Percentiles rank a stretch among this genome's conserved stretches.
Conservation (phyloP, 257 asterid species). For the Nicotiana knightiana region DNA sequence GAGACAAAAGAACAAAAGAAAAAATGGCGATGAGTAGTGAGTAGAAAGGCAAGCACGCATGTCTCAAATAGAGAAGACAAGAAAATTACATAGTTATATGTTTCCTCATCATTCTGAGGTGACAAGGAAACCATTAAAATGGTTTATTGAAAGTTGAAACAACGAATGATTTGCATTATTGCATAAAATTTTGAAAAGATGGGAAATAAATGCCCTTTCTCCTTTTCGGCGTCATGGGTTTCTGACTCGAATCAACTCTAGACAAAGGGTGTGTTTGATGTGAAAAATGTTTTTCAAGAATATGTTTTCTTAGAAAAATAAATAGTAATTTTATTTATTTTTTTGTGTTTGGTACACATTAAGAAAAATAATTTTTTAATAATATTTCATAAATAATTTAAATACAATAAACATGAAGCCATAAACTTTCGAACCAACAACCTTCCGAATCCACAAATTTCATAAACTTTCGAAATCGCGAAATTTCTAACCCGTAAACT, state of each 20-base stretch:
- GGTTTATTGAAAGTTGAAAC: neutral
- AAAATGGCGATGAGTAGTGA: neutral
- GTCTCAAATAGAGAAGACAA: neutral
- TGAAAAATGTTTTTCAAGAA: no score
- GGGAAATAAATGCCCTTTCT: neutral
- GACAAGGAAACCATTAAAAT: neutral
- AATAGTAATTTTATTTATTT: no score
- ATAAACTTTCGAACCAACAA: no score
- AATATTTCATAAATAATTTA: no score
- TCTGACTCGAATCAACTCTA: neutral
- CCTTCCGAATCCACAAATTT: no score
- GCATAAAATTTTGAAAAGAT: neutral
- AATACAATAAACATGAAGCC: no score
- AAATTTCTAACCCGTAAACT: no score
- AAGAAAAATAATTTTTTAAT: no score
- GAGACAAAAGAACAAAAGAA: neutral
- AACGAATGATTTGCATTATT: neutral
- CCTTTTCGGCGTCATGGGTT: neutral
- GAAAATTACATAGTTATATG: neutral
- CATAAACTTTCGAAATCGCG: no score
- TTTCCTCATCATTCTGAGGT: neutral
- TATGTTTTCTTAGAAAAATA: no score
- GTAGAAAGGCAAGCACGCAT: neutral
- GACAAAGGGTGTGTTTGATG: no score
- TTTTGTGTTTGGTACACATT: no score